A percentile compares a stretch with the other conserved stretches of the same genome.
These are phyloP conservation scores for Fusarium euwallaceae DNA, from an alignment of 2,329 filamentous ascomycete species.

Conservation along the genomic window DNA sequence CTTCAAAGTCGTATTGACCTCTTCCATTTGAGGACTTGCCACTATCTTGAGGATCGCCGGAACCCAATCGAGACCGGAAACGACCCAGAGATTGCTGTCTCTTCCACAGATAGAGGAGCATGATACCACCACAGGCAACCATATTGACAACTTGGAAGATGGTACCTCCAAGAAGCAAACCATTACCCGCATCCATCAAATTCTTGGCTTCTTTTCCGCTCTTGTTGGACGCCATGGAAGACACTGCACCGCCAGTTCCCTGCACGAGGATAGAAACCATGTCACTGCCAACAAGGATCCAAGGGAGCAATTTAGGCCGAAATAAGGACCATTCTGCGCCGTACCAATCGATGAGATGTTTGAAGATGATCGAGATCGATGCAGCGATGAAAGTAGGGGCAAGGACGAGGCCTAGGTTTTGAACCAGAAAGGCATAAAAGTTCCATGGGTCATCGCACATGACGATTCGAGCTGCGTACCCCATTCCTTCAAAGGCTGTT, in stretches of 20 bases:
- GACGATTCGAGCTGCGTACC: neutral
- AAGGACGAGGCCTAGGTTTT: neutral
- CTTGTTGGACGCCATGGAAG: neutral
- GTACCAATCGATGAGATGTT: neutral
- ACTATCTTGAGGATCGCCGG: neutral
- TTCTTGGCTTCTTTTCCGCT: neutral
- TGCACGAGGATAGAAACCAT: neutral
- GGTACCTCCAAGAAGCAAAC: neutral
- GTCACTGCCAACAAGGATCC: neutral
- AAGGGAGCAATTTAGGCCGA: neutral
- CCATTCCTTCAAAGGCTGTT: neutral
- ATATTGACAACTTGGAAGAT: neutral
- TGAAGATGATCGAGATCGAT: neutral
- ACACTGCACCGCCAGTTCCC: neutral
- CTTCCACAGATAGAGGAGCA: neutral
- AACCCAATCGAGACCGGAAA: neutral
- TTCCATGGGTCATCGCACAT: neutral
- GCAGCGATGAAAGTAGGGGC: neutral
- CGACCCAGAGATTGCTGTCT: neutral
- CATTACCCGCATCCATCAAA: neutral
- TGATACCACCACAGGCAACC: neutral
- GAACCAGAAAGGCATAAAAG: neutral
- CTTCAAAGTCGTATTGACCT: neutral
- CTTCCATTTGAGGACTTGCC: neutral
- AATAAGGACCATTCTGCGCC: neutral